Evolutionary conservation across 2,329 filamentous ascomycete species (phyloP).

Genomic region (Arthroderma sp.): DNA sequence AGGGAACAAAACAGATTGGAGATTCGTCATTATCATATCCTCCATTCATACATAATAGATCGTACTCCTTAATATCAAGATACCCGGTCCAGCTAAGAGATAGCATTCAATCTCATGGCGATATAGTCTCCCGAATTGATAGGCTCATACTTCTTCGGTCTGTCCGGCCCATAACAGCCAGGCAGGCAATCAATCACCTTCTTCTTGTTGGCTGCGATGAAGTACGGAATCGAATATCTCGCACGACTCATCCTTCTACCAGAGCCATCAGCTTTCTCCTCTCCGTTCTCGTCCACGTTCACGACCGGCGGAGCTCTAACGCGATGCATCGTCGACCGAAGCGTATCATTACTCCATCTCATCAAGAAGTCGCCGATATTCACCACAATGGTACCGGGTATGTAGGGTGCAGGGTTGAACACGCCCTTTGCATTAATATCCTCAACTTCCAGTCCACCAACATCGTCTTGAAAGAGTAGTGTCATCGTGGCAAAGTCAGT

Average conservation of each 20-base stretch:
- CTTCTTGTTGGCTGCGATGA: conserved; percentile 41
- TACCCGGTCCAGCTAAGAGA: background rate
- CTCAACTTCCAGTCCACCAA: conserved; percentile 42
- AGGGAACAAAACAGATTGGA: too few relatives aligned
- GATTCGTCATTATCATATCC: too few relatives aligned
- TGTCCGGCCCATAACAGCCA: conserved; percentile 33
- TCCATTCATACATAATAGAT: background rate
- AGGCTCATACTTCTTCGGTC: conserved; percentile 42
- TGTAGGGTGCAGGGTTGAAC: conserved; percentile 32
- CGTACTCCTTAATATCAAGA: background rate
- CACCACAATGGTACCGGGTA: conserved; percentile 36
- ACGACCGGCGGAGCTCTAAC: conserved; percentile 35
- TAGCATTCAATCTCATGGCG: conserved; percentile 20
- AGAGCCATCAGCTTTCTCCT: conserved; percentile 15
- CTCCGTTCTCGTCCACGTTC: conserved; percentile 14
- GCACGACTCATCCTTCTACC: conserved; percentile 34
- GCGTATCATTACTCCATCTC: conserved; percentile 40
- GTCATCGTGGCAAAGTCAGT: conserved; percentile 45
- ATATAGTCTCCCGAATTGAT: conserved; percentile 33
- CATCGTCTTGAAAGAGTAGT: conserved; percentile 43
- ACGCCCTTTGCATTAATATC: conserved; percentile 27
- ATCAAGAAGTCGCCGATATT: conserved; percentile 42
- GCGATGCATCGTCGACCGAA: conserved; percentile 44
- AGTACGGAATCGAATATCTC: conserved; percentile 51
- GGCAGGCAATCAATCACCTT: conserved; percentile 43